Percentiles rank a stretch among this genome's conserved stretches.
Conservation (phyloP, 2,329 filamentous ascomycete species). For the Calonectria fujianensis region DNA sequence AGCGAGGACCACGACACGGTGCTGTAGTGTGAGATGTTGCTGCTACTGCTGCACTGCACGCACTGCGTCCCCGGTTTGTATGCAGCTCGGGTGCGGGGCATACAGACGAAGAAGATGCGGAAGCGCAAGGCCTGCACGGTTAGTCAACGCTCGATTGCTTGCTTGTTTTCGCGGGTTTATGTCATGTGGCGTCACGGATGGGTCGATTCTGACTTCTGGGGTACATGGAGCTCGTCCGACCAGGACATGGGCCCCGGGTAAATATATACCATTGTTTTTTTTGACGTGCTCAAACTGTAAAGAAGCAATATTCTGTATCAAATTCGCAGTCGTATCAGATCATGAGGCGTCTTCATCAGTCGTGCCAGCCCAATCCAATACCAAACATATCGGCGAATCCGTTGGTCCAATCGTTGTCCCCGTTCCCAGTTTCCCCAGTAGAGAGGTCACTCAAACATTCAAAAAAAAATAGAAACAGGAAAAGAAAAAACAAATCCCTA, state of each 20-base stretch:
- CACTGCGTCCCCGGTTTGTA: neutral
- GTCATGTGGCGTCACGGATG: conserved; percentile 54
- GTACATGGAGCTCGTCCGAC: conserved; percentile 47
- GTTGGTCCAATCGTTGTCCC: conserved; percentile 41
- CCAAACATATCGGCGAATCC: conserved; percentile 35
- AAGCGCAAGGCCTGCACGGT: conserved; percentile 16
- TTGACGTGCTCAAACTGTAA: conserved; percentile 39
- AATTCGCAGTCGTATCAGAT: conserved; percentile 51
- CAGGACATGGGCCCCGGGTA: conserved; percentile 38
- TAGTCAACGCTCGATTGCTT: conserved; percentile 26
- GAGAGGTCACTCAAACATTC: neutral
- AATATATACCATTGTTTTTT: conserved; percentile 41
- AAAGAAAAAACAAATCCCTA: conserved; percentile 40
- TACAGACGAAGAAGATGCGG: conserved; percentile 26
- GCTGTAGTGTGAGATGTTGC: conserved; percentile 18
- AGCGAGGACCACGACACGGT: conserved; percentile 50
- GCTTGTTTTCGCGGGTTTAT: conserved; percentile 26
- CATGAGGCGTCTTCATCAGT: conserved; percentile 49
- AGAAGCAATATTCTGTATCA: conserved; percentile 43
- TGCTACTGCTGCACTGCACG: neutral
- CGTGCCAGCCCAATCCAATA: conserved; percentile 45
- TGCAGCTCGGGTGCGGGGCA: conserved; percentile 29
- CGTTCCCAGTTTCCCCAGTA: conserved; percentile 36
- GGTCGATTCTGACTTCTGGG: conserved; percentile 52
- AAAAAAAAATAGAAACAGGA: conserved; percentile 27